Evolutionary conservation across 2,329 filamentous ascomycete genomes (phyloP).

Genomic region (Teratosphaeria pseudoeucalypti): DNA sequence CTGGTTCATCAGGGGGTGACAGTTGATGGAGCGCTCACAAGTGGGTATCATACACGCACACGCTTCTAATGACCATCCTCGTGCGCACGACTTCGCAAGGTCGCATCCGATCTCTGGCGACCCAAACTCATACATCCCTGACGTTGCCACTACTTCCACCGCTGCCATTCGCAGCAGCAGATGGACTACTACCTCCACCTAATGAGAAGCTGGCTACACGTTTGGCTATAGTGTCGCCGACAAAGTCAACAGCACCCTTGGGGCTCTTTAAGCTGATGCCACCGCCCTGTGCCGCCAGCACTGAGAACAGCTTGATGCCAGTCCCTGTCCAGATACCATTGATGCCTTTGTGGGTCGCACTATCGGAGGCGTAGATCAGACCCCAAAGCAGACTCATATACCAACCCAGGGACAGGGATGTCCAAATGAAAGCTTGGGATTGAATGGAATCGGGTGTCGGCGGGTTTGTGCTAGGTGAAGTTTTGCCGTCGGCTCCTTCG

Average conservation of each 20-base stretch:
- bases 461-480: constrained; percentile 26
- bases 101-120: neutral
- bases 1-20: too few species aligned
- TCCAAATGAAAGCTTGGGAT: constrained; percentile 85
- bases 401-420: constrained; percentile 80
- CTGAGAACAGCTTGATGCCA: constrained; percentile 72
- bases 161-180: neutral
- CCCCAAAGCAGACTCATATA: constrained; percentile 93
- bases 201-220: constrained; percentile 55
- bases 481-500: constrained; percentile 26
- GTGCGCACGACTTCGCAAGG: neutral
- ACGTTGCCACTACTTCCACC: neutral
- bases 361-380: constrained; percentile 80
- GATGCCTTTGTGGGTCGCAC: constrained; percentile 68
- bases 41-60: neutral
- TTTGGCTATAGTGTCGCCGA: constrained; percentile 80
- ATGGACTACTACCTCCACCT: neutral
- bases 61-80: neutral
- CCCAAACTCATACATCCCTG: neutral
- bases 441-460: constrained; percentile 31
- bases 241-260: constrained; percentile 82
- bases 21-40: neutral
- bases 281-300: constrained; percentile 57
- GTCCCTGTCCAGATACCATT: constrained; percentile 91
- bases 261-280: constrained; percentile 56